Evolutionary conservation across 2,329 filamentous ascomycete genomes (phyloP).

Genomic region (Aspergillus intermedius): DNA sequence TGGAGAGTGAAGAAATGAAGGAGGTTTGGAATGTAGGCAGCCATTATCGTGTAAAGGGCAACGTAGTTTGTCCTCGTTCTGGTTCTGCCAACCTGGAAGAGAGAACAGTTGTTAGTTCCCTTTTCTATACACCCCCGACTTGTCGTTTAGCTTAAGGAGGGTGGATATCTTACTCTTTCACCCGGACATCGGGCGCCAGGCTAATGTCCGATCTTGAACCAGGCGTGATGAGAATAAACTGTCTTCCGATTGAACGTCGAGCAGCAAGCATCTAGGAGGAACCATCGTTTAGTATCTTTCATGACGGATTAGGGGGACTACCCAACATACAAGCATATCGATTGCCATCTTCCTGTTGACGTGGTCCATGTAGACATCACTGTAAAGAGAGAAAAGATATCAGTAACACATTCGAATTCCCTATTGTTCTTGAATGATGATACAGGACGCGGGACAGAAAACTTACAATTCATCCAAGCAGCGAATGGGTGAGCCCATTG

Average conservation of each 20-base stretch:
- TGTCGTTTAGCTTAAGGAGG: neutral
- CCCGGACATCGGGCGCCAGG: conserved; percentile 38
- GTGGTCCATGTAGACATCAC: conserved; percentile 97
- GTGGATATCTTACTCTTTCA: conserved; percentile 34
- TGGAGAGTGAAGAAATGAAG: no score
- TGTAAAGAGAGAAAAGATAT: conserved; percentile 15
- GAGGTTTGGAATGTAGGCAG: no score
- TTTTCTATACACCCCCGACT: neutral
- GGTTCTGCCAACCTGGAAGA: conserved; percentile 35
- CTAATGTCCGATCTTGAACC: conserved; percentile 62
- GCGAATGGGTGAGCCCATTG: conserved; percentile 90
- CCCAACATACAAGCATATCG: conserved; percentile 71
- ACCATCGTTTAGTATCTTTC: conserved; percentile 14
- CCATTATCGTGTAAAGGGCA: conserved; percentile 21
- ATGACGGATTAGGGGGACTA: neutral
- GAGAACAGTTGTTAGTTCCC: conserved; percentile 4
- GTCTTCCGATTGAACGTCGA: conserved; percentile 75
- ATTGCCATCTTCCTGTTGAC: conserved; percentile 92
- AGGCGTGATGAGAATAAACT: conserved; percentile 95
- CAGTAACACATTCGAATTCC: conserved; percentile 9
- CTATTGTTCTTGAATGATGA: no score
- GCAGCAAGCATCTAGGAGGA: conserved; percentile 66
- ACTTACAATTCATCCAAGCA: conserved; percentile 86
- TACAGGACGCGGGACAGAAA: neutral
- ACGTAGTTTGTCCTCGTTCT: conserved; percentile 37